Percentiles rank a stretch among this genome's conserved stretches.
Conservation (phyloP, 2,329 filamentous ascomycete species). For the Paraphoma chrysanthemicola region DNA sequence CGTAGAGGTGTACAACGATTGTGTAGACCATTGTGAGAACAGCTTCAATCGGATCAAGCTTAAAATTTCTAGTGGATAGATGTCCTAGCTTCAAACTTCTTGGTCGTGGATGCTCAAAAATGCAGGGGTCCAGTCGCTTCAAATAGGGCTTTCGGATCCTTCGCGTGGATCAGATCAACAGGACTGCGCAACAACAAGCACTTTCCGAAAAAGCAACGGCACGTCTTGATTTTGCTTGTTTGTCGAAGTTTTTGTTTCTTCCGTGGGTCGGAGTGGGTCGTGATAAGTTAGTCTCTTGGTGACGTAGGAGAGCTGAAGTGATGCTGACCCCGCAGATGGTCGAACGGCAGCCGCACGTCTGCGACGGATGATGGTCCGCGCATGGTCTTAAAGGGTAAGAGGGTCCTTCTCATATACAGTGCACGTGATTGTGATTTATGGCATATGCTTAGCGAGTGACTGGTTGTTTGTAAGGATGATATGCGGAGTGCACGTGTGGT, state of each 20-base stretch:
- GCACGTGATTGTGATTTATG: too few relatives aligned
- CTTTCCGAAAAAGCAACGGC: background rate
- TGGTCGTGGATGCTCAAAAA: background rate
- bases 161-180: background rate
- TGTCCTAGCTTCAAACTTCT: background rate
- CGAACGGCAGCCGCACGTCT: background rate
- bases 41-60: background rate
- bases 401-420: too few relatives aligned
- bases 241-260: background rate
- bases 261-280: background rate
- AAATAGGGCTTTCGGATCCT: background rate
- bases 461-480: too few relatives aligned
- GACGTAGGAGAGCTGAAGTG: background rate
- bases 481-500: too few relatives aligned
- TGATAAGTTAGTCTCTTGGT: background rate
- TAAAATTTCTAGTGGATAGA: background rate
- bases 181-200: background rate
- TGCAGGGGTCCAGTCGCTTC: background rate
- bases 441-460: too few relatives aligned
- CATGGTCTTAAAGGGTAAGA: too few relatives aligned
- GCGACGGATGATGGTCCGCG: background rate
- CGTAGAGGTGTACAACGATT: conserved; percentile 73
- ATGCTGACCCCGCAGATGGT: background rate
- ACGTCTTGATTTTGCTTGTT: background rate
- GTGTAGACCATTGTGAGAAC: conserved; percentile 68